A percentile compares a stretch with the other conserved stretches of the same genome.
Conservation (phyloP, 2,329 filamentous ascomycete species). For the Periconia macrospinosa region DNA sequence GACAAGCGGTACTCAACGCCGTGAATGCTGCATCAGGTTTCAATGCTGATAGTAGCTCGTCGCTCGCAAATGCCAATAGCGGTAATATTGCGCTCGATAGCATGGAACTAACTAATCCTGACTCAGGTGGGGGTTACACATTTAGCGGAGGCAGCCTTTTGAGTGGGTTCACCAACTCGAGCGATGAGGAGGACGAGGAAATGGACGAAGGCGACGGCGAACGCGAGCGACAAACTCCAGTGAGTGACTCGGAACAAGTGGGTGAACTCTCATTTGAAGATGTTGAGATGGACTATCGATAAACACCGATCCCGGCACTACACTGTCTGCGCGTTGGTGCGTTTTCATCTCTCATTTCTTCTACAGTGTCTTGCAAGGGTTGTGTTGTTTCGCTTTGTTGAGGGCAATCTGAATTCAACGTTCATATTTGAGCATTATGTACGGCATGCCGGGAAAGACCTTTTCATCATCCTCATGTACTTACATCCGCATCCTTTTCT, state of each 20-base stretch:
- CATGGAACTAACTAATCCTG: slow-evolving; percentile 66
- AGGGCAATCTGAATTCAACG: slow-evolving; percentile 3
- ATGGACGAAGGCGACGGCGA: slow-evolving; percentile 83
- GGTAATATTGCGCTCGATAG: slow-evolving; percentile 55
- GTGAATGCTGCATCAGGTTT: slow-evolving; percentile 61
- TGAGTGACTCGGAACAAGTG: slow-evolving; percentile 65
- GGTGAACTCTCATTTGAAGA: slow-evolving; percentile 66
- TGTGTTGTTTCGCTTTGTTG: slow-evolving; percentile 13
- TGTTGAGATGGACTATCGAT: slow-evolving; percentile 63
- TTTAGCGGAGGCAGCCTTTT: slow-evolving; percentile 74
- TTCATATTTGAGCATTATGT: slow-evolving; percentile 9
- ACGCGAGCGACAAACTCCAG: slow-evolving; percentile 49
- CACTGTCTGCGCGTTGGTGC: slow-evolving; percentile 42
- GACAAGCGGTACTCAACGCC: slow-evolving; percentile 66
- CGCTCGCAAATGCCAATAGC: slow-evolving; percentile 75
- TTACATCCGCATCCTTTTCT: slow-evolving; percentile 26
- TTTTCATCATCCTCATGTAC: slow-evolving; percentile 22
- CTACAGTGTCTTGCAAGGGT: slow-evolving; percentile 1
- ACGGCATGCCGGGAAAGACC: slow-evolving; percentile 6
- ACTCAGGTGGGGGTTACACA: slow-evolving; percentile 70
- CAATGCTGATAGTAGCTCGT: slow-evolving; percentile 54
- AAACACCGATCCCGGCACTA: slow-evolving; percentile 39
- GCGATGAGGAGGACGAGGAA: slow-evolving; percentile 95
- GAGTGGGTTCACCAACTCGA: slow-evolving; percentile 91
- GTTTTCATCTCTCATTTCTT: slow-evolving; percentile 31